Evolutionary conservation across 1,284 basidiomycete genomes (phyloP), one percentile per base, ranked within the genome.

Genomic region (Neonothopanus nambi): DNA sequence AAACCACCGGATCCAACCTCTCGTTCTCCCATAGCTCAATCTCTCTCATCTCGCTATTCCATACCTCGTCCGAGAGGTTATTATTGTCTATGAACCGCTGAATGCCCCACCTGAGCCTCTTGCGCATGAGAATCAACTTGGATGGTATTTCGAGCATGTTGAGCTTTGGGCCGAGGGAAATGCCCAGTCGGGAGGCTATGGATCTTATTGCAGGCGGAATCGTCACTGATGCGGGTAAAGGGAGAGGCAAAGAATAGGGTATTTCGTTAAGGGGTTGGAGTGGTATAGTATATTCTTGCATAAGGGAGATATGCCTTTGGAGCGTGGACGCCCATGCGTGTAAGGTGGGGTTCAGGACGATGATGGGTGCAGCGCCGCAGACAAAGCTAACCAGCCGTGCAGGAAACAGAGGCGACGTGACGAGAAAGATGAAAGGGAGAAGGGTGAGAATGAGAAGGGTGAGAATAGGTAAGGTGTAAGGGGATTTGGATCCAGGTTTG

Each of bases 371-470:
- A 8, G 85, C 69, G 0, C 87, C 89, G 0, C 70, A 64, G 13
- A 80, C 48, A 47, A 91, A 78, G 57, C 80, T 81, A 0, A 81
- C 69, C 1, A 76, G 66, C 20, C 87, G 68, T 72, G 45, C 79
- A 82, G 59, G 82, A 85, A 55, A 85, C 81, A 1, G 84, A 84
- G 0, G 74, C 98, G 58, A 98, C 95, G 1, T 70, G 98, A 46
- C 84, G 89, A 60, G 79, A 94, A 13, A 93, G 93, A 91, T 95
- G 15, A 91, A 93, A 59, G 95, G 98, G 54, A 94, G 93, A 84
- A 81, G 88, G 60, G 72, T 98, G 55, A 83, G 95, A 57, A 90
- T 99, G 88, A 81, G 93, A 41, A 90, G 98, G 85, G 98, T 99
- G 95, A 96, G 91, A 47, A 87, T 73, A 37, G 78, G 71, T 0